phyloP scores from a whole-genome alignment of 352 stramenopile species.

The Pythium phragmiticola region DNA sequence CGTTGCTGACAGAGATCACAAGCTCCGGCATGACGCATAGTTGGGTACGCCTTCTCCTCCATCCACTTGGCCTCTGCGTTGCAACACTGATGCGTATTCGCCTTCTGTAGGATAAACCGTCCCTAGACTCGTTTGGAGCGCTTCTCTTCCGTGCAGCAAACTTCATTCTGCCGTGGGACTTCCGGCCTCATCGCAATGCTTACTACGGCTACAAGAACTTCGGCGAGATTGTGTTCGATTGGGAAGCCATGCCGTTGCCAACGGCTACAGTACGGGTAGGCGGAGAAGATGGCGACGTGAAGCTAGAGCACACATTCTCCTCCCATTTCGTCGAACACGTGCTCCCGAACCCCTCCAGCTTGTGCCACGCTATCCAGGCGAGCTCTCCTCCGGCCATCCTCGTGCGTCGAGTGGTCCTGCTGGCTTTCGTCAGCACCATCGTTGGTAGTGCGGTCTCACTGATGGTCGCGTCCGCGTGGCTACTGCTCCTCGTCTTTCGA shows the following conservation, averaged over 20 bases:
- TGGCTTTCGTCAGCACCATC: conserved; percentile 21
- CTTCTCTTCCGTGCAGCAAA: conserved; percentile 27
- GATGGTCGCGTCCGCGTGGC: not conserved
- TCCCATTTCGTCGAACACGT: conserved; percentile 32
- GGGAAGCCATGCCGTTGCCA: conserved; percentile 29
- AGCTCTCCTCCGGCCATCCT: conserved; percentile 20
- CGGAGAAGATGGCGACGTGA: conserved; percentile 22
- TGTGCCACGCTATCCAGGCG: conserved; percentile 32
- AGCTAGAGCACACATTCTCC: conserved; percentile 27
- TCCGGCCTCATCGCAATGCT: conserved; percentile 24
- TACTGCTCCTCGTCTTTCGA: conserved; percentile 22
- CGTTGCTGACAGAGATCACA: conserved; percentile 44
- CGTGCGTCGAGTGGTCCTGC: conserved; percentile 8
- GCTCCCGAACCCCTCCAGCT: not conserved
- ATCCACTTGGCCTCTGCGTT: not conserved
- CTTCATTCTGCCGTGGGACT: conserved; percentile 34
- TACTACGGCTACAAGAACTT: conserved; percentile 67
- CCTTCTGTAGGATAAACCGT: conserved; percentile 5
- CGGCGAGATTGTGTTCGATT: conserved; percentile 76
- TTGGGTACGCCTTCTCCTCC: conserved; percentile 38
- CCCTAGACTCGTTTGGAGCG: not conserved
- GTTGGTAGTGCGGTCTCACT: conserved; percentile 2
- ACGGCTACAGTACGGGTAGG: conserved; percentile 28
- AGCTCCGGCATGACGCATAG: conserved; percentile 85
- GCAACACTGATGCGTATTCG: not conserved